phyloP scores from a whole-genome alignment of 2,329 filamentous ascomycete species.

The Colletotrichum viniferum region DNA sequence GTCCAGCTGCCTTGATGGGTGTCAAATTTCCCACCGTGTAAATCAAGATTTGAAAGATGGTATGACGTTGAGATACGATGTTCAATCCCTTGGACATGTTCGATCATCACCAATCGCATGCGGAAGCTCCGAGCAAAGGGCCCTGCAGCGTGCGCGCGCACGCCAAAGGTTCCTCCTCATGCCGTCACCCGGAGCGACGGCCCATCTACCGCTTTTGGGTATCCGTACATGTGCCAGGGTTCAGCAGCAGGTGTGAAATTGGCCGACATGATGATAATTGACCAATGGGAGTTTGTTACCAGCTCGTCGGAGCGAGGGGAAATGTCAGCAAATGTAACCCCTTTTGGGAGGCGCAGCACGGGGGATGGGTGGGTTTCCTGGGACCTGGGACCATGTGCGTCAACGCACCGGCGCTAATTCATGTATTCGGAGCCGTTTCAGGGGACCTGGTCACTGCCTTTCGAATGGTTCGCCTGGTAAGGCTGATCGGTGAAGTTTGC shows the following conservation, averaged over 20 bases:
- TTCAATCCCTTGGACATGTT: neutral
- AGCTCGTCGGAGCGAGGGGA: neutral
- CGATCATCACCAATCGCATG: neutral
- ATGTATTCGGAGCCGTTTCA: neutral
- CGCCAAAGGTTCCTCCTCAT: neutral
- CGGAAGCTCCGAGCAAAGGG: neutral
- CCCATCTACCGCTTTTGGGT: neutral
- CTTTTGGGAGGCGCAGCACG: neutral
- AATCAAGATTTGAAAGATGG: neutral
- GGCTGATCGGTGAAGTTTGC: neutral
- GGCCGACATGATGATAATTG: neutral
- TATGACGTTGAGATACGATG: neutral
- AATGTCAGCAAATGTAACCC: slow-evolving; percentile 1
- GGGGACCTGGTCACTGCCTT: neutral
- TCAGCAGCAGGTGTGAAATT: neutral
- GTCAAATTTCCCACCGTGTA: neutral
- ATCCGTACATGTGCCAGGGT: neutral
- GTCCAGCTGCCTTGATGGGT: neutral
- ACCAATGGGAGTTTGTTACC: neutral
- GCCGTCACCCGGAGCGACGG: neutral
- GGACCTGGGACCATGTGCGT: neutral
- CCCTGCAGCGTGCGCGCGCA: neutral
- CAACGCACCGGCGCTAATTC: neutral
- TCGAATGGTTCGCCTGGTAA: neutral
- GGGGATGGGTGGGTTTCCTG: neutral